Base-by-base conservation (phyloP, 495 filamentous ascomycete species). In the Hyaloscypha variabilis region DNA sequence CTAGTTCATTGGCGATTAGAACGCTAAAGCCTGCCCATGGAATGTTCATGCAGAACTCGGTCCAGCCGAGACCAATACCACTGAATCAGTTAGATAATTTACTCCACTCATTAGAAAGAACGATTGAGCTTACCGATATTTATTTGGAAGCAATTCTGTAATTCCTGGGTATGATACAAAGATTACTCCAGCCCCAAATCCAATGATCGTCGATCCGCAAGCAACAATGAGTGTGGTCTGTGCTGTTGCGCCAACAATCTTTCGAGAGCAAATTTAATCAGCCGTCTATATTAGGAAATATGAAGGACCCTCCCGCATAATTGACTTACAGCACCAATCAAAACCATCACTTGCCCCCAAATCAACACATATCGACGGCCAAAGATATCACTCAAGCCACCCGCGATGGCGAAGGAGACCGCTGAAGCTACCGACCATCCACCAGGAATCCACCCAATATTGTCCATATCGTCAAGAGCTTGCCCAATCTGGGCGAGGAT, bases 341-440 rank as follows among this genome's bases (percentile, higher is more conserved):
- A 36, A 4, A 58, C 66, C 21, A 76, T 36, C 10, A 67, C 62
- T 28, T 66, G 66, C 24, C 71, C 72, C 17, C 50, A 60, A 11
- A 76, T 69, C 50, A 75, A 60, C 31, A 72, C 56, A 46, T 62
- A 72, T 25, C 73, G 63, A 14, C 75, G 73, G 39, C 75, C 74
- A 52, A 75, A 77, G 26, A 77, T 76, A 50, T 76, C 75, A 42
- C 65, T 67, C 24, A 77, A 56, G 5, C 69, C 66, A 29, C 75
- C 75, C 29, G 74, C 71, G 31, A 75, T 63, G 24, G 73, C 64
- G 64, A 76, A 68, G 26, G 59, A 62, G 19, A 76, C 67, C 17
- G 75, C 63, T 6, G 67, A 67, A 11, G 65, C 52, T 13, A 74
- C 50, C 1, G 61, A 68, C 62, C 72, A 76, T n/a, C 63, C 61